Evolutionary conservation across 768 basidiomycete species (phyloP).

Genomic region (Symmetrospora coprosmae): DNA sequence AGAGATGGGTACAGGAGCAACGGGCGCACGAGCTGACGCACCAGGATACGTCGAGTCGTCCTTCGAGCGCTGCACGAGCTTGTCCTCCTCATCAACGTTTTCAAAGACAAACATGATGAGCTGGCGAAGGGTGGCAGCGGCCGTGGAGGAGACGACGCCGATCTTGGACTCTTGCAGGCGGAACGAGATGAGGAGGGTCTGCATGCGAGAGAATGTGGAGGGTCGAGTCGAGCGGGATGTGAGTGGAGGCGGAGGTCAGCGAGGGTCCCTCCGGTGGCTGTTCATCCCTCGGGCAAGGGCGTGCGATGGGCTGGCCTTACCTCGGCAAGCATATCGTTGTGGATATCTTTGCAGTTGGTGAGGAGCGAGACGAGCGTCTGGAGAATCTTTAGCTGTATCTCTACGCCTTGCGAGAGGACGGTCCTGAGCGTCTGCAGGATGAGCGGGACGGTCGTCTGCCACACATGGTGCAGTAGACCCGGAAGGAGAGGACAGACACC

Average conservation of each 20-base stretch:
- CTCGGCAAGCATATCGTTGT: slow-evolving; percentile 37
- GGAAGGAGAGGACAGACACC: too few relatives aligned
- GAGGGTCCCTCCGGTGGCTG: slow-evolving; percentile 57
- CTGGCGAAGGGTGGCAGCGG: slow-evolving; percentile 86
- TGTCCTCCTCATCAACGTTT: slow-evolving; percentile 60
- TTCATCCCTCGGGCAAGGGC: slow-evolving; percentile 54
- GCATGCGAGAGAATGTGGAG: not conserved
- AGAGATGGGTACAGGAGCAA: not conserved
- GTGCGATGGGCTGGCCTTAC: not conserved
- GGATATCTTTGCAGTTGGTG: slow-evolving; percentile 52
- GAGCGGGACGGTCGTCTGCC: slow-evolving; percentile 57
- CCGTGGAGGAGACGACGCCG: slow-evolving; percentile 90
- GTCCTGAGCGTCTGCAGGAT: slow-evolving; percentile 74
- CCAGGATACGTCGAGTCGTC: not conserved
- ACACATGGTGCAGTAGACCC: not conserved
- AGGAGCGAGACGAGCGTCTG: slow-evolving; percentile 71
- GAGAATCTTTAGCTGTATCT: slow-evolving; percentile 85
- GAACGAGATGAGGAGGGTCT: slow-evolving; percentile 89
- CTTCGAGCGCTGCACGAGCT: not conserved
- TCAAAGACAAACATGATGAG: slow-evolving; percentile 96
- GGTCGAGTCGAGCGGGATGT: not conserved
- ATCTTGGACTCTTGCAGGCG: slow-evolving; percentile 88
- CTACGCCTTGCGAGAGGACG: slow-evolving; percentile 83
- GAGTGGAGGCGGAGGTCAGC: too few relatives aligned
- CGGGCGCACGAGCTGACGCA: not conserved